These are phyloP conservation scores for Starmera dryadoides DNA, from an alignment of 805 yeast species.

Conservation along the genomic window DNA sequence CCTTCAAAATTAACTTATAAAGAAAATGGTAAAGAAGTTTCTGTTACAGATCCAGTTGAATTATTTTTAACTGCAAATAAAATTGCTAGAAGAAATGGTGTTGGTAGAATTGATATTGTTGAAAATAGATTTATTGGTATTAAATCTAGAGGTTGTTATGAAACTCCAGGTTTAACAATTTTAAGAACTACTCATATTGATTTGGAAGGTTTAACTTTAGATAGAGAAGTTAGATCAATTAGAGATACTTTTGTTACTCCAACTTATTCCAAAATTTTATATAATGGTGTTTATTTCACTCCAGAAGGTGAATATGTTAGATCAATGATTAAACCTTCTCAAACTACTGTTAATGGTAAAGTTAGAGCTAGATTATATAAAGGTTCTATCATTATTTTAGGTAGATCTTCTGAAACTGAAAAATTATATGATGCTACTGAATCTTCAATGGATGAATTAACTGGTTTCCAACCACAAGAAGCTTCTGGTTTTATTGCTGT, in stretches of 20 bases:
- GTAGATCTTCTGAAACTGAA: conserved; percentile 94
- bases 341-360: conserved; percentile 89
- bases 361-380: conserved; percentile 93
- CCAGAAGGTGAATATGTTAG: conserved; percentile 98
- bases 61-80: conserved; percentile 89
- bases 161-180: conserved; percentile 95
- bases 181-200: conserved; percentile 94
- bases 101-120: conserved; percentile 98
- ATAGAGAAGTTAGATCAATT: conserved; percentile 94
- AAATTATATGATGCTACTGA: conserved; percentile 96
- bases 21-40: conserved; percentile 46
- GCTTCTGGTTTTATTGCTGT: conserved; percentile 97
- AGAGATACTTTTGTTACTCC: conserved; percentile 96
- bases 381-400: conserved; percentile 77
- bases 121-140: conserved; percentile 99
- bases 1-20: conserved; percentile 74
- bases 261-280: conserved; percentile 79
- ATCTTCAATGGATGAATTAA: conserved; percentile 98
- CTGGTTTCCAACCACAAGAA: conserved; percentile 96
- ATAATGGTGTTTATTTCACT: conserved; percentile 96
- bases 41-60: conserved; percentile 83
- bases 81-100: conserved; percentile 98
- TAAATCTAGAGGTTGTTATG: conserved; percentile 99
- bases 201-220: conserved; percentile 93
- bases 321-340: conserved; percentile 91